Percentiles rank a stretch among this genome's conserved stretches.
These are phyloP conservation scores for Lathyrus tuberosus DNA, from an alignment of 306 rosid species.

Conservation along the genomic window DNA sequence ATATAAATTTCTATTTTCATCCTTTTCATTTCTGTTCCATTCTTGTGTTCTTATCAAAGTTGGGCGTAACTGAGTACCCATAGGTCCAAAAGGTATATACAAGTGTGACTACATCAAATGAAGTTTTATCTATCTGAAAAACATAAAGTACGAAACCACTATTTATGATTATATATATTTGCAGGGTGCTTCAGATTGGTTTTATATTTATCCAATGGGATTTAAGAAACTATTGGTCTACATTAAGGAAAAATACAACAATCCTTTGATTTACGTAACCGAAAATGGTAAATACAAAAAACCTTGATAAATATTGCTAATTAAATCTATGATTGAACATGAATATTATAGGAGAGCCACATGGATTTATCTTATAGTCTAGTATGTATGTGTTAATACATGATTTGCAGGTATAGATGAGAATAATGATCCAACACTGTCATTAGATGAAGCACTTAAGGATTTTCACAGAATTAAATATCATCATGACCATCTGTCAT, in stretches of 20 bases:
- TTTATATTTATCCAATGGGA: constrained; percentile 55
- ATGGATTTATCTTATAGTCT: background rate
- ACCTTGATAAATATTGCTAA: background rate
- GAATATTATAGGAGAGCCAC: background rate
- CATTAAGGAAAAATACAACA: constrained; percentile 48
- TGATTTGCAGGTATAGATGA: constrained; percentile 56
- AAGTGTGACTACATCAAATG: background rate
- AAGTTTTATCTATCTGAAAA: background rate
- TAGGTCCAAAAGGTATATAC: constrained; percentile 53
- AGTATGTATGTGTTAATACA: background rate
- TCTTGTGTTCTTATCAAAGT: too few species aligned
- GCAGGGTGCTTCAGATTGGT: constrained; percentile 61
- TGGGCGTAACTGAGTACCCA: constrained; percentile 46
- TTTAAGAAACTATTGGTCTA: constrained; percentile 49
- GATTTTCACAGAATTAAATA: constrained; percentile 57
- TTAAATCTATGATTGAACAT: background rate
- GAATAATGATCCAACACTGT: constrained; percentile 44
- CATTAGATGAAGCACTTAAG: constrained; percentile 47
- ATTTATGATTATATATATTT: background rate
- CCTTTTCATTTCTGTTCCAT: too few species aligned
- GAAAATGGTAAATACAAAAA: constrained; percentile 56
- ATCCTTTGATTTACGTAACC: constrained; percentile 60
- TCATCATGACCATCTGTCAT: constrained; percentile 50
- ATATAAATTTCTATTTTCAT: too few species aligned
- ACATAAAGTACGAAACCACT: background rate